These are phyloP conservation scores for Amanita jacksonii DNA, from an alignment of 768 basidiomycete species.

Conservation along the genomic window DNA sequence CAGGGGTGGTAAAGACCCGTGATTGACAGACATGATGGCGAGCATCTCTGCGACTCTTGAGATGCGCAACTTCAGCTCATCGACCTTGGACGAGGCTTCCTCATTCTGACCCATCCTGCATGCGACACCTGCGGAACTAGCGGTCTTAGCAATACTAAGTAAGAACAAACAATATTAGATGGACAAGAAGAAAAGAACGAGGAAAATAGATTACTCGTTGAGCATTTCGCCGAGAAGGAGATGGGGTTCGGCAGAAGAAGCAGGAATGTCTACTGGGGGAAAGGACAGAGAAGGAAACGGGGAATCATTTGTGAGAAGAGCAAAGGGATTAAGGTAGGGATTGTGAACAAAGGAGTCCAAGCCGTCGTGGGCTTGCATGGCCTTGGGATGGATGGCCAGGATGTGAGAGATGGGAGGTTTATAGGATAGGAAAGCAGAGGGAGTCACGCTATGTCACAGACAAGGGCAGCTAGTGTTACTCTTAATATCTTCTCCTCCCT, in stretches of 20 bases:
- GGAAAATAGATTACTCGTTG: slow-evolving; percentile 36
- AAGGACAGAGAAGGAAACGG: slow-evolving; percentile 10
- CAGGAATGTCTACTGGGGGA: slow-evolving; percentile 4
- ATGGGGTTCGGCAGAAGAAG: slow-evolving; percentile 13
- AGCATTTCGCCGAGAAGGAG: slow-evolving; percentile 34
- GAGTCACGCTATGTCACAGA: slow-evolving; percentile 8
- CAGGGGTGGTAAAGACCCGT: slow-evolving; percentile 13
- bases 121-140: slow-evolving; percentile 44
- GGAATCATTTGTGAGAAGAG: too few relatives aligned
- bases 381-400: too few relatives aligned
- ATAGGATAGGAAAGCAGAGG: slow-evolving; percentile 8
- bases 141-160: slow-evolving; percentile 51
- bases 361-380: too few relatives aligned
- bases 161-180: too few relatives aligned
- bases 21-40: slow-evolving; percentile 26
- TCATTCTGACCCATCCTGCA: slow-evolving; percentile 37
- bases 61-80: slow-evolving; percentile 47
- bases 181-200: slow-evolving; percentile 10
- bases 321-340: too few relatives aligned
- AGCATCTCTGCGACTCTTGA: slow-evolving; percentile 46
- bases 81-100: slow-evolving; percentile 41
- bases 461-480: too few relatives aligned
- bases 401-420: slow-evolving; percentile 9
- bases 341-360: too few relatives aligned
- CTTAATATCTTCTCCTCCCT: slow-evolving; percentile 51